Percentiles rank a stretch among this genome's conserved stretches.
These are phyloP conservation scores for Fraxinus floribunda DNA, from an alignment of 305 asterid species.

Conservation along the genomic window DNA sequence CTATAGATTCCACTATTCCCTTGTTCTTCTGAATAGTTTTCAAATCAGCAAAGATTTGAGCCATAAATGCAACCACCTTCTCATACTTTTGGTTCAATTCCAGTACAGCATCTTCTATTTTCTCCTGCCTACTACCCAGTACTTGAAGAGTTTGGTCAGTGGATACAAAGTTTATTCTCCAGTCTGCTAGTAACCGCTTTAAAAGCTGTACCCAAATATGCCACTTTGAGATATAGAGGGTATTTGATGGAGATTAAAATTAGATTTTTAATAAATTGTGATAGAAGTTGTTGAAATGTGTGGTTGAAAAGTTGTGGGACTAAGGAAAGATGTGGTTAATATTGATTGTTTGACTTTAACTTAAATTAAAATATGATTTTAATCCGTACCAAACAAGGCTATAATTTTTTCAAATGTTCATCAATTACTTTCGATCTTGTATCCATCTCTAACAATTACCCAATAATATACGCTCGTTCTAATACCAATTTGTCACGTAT, in stretches of 20 bases:
- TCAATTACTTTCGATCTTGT: not conserved
- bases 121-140: not conserved
- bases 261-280: too few species aligned
- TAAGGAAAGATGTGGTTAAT: too few species aligned
- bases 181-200: not conserved
- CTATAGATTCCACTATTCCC: not conserved
- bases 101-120: not conserved
- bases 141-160: not conserved
- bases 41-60: not conserved
- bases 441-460: not conserved
- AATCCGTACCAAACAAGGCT: too few species aligned
- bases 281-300: too few species aligned
- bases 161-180: not conserved
- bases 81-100: not conserved
- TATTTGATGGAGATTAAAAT: too few species aligned
- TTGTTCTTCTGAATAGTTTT: not conserved
- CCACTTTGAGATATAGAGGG: too few species aligned
- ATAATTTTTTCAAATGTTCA: not conserved
- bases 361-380: too few species aligned
- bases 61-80: not conserved
- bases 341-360: too few species aligned
- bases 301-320: too few species aligned
- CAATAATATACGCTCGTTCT: too few species aligned
- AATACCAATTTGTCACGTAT: not conserved
- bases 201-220: not conserved